phyloP scores from a whole-genome alignment of 169 alveolate species.

The Eimeria sp. region DNA sequence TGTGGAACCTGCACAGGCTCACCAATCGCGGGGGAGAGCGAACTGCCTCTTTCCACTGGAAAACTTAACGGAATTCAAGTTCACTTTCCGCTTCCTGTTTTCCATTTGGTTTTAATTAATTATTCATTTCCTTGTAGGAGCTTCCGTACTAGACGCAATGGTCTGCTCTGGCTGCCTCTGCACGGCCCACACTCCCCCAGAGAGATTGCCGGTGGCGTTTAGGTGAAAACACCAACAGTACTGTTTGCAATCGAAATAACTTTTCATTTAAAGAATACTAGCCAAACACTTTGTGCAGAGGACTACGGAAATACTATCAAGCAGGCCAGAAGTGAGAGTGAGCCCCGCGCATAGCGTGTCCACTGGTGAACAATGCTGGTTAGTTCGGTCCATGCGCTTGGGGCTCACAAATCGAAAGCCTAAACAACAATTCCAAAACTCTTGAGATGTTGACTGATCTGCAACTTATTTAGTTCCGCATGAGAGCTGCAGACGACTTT shows the following conservation, averaged over 20 bases:
- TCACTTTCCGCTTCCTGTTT: not conserved
- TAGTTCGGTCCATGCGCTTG: no score
- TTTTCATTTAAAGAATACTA: not conserved
- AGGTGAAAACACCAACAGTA: not conserved
- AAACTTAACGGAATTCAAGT: not conserved
- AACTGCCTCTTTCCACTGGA: not conserved
- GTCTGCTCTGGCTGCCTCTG: not conserved
- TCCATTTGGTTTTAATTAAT: not conserved
- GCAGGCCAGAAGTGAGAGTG: not conserved
- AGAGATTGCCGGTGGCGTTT: no score
- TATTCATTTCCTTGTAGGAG: no score
- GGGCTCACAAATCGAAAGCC: not conserved
- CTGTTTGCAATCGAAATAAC: not conserved
- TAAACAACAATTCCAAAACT: not conserved
- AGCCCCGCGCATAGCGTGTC: not conserved
- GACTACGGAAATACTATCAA: not conserved
- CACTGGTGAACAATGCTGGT: not conserved
- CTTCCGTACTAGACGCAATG: not conserved
- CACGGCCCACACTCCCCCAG: not conserved
- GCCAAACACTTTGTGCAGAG: not conserved
- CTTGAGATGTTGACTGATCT: no score
- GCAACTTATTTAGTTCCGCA: not conserved
- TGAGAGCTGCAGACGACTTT: no score
- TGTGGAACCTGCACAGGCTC: not conserved
- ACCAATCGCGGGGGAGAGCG: not conserved